Conservation (phyloP, 1,139 yeast genomes). For the Taphrina confusa region DNA sequence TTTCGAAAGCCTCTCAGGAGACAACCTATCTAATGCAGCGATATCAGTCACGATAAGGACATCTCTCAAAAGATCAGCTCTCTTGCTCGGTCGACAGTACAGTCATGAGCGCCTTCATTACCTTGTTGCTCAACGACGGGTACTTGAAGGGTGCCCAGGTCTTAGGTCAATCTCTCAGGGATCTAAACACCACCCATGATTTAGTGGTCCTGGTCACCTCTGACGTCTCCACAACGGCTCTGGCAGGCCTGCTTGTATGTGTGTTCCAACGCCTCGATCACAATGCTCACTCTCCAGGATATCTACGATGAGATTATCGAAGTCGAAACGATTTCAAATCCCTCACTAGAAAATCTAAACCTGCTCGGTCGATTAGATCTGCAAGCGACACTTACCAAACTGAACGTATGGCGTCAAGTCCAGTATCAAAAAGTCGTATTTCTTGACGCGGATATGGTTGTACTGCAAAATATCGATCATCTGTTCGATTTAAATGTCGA, state of each 20-base stretch:
- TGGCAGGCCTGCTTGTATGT: constrained; percentile 36
- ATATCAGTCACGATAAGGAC: too few relatives aligned
- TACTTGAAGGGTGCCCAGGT: constrained; percentile 40
- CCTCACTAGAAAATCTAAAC: constrained; percentile 47
- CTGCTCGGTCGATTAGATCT: constrained; percentile 73
- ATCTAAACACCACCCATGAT: constrained; percentile 32
- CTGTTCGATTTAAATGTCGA: constrained; percentile 49
- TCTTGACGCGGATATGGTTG: constrained; percentile 80
- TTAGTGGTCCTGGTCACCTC: constrained; percentile 38
- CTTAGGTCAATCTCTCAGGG: constrained; percentile 40
- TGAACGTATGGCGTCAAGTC: constrained; percentile 66
- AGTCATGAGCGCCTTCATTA: constrained; percentile 36
- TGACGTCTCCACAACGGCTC: constrained; percentile 36
- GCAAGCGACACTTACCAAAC: constrained; percentile 67
- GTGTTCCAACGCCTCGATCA: not conserved
- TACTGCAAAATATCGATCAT: constrained; percentile 53
- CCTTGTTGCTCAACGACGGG: constrained; percentile 40
- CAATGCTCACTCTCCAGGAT: constrained; percentile 15
- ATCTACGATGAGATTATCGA: constrained; percentile 40
- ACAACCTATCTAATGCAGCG: too few relatives aligned
- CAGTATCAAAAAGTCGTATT: constrained; percentile 67
- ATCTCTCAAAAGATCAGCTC: too few relatives aligned
- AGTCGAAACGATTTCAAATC: constrained; percentile 39
- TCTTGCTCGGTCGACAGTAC: not conserved
- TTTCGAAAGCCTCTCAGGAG: too few relatives aligned